phyloP scores from a whole-genome alignment of 1,139 yeast genomes.

The Hansenula sp. region DNA sequence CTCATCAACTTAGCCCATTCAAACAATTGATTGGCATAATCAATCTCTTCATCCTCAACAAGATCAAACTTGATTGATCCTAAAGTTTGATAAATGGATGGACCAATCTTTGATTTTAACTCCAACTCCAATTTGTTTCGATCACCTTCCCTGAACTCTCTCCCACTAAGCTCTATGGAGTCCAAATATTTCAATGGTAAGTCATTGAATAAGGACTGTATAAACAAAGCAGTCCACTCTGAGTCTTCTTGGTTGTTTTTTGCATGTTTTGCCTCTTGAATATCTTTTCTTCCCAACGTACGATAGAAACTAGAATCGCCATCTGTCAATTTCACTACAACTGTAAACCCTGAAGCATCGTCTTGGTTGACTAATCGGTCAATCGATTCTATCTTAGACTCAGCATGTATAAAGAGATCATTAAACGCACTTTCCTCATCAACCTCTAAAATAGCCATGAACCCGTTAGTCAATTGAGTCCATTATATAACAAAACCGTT shows the following conservation, averaged over 20 bases:
- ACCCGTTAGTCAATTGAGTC: not conserved
- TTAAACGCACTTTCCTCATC: not conserved
- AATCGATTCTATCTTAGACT: not conserved
- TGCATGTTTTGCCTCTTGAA: constrained; percentile 2
- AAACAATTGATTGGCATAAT: constrained; percentile 13
- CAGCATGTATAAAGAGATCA: not conserved
- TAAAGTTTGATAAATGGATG: not conserved
- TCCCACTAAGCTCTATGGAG: not conserved
- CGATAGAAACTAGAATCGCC: constrained; percentile 9
- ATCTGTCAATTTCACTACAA: constrained; percentile 9
- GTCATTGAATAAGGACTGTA: constrained; percentile 10
- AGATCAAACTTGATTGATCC: not conserved
- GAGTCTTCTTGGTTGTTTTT: constrained; percentile 7
- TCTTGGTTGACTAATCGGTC: not conserved
- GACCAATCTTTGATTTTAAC: not conserved
- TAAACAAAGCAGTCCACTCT: constrained; percentile 14
- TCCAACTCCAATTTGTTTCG: not conserved
- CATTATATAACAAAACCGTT: not conserved
- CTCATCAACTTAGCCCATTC: constrained; percentile 16
- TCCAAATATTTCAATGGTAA: not conserved
- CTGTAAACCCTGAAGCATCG: not conserved
- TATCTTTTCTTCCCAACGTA: not conserved
- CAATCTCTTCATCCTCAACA: not conserved
- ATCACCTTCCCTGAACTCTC: not conserved
- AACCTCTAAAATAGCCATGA: not conserved